These are phyloP conservation scores for Penicillium sp. DNA, from an alignment of 2,329 filamentous ascomycete species.

Conservation along the genomic window DNA sequence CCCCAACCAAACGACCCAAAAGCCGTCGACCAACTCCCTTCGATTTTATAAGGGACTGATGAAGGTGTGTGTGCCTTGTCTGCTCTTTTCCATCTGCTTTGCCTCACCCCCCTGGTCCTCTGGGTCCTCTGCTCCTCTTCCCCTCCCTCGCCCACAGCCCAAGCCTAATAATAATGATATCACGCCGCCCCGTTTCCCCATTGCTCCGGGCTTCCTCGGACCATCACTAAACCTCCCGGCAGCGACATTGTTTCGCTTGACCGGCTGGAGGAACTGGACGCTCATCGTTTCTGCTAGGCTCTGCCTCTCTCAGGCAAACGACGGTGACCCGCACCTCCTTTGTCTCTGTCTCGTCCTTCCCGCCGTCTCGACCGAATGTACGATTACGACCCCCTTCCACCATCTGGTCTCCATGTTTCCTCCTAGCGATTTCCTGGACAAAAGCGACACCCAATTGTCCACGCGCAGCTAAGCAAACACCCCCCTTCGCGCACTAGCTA, in stretches of 20 bases:
- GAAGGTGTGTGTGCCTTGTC: conserved; percentile 29
- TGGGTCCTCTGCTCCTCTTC: background rate
- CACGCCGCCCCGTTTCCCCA: conserved; percentile 21
- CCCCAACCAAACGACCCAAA: conserved; percentile 4
- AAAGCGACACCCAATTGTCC: conserved; percentile 38
- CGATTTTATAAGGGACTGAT: conserved; percentile 32
- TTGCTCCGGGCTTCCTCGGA: conserved; percentile 10
- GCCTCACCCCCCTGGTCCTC: background rate
- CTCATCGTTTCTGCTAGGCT: conserved; percentile 24
- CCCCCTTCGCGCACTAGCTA: conserved; percentile 6
- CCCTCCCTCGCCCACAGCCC: conserved; percentile 1
- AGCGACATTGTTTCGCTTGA: conserved; percentile 23
- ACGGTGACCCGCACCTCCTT: conserved; percentile 32
- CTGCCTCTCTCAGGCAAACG: conserved; percentile 28
- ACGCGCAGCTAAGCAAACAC: conserved; percentile 36
- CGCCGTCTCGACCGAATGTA: conserved; percentile 41
- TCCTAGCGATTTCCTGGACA: conserved; percentile 37
- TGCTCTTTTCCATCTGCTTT: background rate
- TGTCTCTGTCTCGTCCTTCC: conserved; percentile 22
- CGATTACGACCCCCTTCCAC: conserved; percentile 33
- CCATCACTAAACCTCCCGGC: conserved; percentile 13
- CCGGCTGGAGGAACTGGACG: conserved; percentile 22
- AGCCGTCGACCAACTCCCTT: conserved; percentile 1
- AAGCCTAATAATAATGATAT: conserved; percentile 31
- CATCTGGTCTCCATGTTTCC: conserved; percentile 45